Conservation (phyloP, 1,284 basidiomycete species). For the Mixia osmundae region DNA sequence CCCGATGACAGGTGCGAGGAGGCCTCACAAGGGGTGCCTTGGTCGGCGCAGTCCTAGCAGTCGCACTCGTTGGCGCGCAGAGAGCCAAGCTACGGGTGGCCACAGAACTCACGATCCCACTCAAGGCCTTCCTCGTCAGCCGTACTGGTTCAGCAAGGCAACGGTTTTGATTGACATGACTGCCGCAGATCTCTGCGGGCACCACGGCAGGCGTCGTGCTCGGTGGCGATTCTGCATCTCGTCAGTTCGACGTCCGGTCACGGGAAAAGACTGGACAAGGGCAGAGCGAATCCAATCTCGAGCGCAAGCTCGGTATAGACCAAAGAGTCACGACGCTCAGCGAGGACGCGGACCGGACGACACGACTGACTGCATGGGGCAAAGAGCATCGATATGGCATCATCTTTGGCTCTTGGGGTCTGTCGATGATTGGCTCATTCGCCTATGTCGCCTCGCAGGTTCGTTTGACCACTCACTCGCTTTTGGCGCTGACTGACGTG, state of each 20-base stretch:
- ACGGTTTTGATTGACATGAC: background rate
- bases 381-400: background rate
- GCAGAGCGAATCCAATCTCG: background rate
- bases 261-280: background rate
- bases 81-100: no score
- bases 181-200: background rate
- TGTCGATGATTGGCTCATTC: slow-evolving; percentile 1
- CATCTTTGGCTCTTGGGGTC: background rate
- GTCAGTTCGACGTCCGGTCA: background rate
- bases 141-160: background rate
- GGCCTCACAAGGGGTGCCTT: no score
- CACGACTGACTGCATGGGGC: background rate
- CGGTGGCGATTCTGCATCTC: background rate
- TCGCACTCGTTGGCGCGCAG: no score
- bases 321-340: background rate
- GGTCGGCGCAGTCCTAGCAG: no score
- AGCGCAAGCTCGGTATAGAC: background rate
- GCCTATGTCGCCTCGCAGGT: background rate
- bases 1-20: no score
- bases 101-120: background rate
- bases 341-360: background rate
- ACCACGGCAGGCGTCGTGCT: background rate
- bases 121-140: background rate
- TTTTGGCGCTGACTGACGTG: no score
- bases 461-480: background rate